Percentiles rank a stretch among this genome's conserved stretches.
These are phyloP conservation scores for Torulaspora maleeae DNA, from an alignment of 805 yeast genomes.

Conservation along the genomic window DNA sequence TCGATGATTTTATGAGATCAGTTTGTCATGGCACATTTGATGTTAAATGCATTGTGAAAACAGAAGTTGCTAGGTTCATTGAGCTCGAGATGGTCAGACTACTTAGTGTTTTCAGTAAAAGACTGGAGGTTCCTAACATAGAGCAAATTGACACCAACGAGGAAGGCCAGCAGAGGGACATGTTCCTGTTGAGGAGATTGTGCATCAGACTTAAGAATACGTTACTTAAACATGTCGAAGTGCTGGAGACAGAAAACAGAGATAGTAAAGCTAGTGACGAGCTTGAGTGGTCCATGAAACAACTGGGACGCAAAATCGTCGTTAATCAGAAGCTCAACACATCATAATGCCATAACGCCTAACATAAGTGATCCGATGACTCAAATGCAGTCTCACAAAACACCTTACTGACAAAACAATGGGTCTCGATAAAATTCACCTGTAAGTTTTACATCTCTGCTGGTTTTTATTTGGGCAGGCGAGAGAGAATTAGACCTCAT, in stretches of 20 bases:
- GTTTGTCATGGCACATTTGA: constrained; percentile 14
- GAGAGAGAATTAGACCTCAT: too few species aligned
- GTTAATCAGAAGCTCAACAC: constrained; percentile 4
- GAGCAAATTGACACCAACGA: constrained; percentile 2
- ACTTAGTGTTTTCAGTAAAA: constrained; percentile 16
- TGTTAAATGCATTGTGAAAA: not conserved
- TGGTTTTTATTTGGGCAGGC: too few species aligned
- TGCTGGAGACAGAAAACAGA: constrained; percentile 14
- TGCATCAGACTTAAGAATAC: constrained; percentile 24
- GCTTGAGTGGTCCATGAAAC: constrained; percentile 18
- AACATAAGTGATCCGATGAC: too few species aligned
- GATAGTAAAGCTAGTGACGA: constrained; percentile 3
- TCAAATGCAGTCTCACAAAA: too few species aligned
- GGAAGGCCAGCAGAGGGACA: constrained; percentile 11
- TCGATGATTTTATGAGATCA: constrained; percentile 23
- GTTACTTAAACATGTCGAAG: constrained; percentile 17
- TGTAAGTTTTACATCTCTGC: too few species aligned
- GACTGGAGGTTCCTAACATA: constrained; percentile 11
- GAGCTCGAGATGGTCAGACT: constrained; percentile 27
- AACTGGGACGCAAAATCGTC: constrained; percentile 12
- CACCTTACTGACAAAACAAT: too few species aligned
- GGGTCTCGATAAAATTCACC: too few species aligned
- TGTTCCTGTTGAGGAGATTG: constrained; percentile 24
- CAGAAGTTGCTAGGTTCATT: constrained; percentile 17
- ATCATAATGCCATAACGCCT: too few species aligned